These are phyloP conservation scores for Dictyostelium firmibasis DNA, from an alignment of 78 protist species.

Conservation along the genomic window DNA sequence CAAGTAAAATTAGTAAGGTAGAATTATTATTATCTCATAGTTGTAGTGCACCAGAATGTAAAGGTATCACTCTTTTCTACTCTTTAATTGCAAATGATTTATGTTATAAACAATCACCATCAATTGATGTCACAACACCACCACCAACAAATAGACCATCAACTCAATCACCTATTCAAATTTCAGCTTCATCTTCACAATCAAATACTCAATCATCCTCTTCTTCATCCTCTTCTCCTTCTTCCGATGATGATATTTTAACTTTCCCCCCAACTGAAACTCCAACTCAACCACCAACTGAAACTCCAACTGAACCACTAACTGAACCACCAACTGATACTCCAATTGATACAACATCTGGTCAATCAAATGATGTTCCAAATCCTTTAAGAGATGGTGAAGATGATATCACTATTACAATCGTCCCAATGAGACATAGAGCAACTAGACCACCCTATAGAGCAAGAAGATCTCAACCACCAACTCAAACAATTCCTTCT, in stretches of 20 bases:
- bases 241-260: neutral
- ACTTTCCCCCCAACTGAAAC: neutral
- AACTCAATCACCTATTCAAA: neutral
- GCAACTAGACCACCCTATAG: slow-evolving; percentile 2
- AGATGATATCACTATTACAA: neutral
- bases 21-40: neutral
- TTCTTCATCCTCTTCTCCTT: neutral
- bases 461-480: neutral
- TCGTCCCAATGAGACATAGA: slow-evolving; percentile 1
- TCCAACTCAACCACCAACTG: neutral
- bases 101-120: neutral
- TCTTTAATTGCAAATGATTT: slow-evolving; percentile 1
- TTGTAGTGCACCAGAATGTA: slow-evolving; percentile 11
- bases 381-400: neutral
- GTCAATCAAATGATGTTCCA: neutral
- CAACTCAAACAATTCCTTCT: slow-evolving; percentile 5
- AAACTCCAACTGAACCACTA: neutral
- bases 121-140: neutral
- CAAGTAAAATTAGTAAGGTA: neutral
- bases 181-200: neutral
- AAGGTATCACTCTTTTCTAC: neutral
- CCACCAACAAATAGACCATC: neutral
- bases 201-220: neutral
- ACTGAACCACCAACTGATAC: neutral
- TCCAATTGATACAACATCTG: neutral